Evolutionary conservation across 2,329 filamentous ascomycete genomes (phyloP).

Genomic region (Sporothrix sp.): DNA sequence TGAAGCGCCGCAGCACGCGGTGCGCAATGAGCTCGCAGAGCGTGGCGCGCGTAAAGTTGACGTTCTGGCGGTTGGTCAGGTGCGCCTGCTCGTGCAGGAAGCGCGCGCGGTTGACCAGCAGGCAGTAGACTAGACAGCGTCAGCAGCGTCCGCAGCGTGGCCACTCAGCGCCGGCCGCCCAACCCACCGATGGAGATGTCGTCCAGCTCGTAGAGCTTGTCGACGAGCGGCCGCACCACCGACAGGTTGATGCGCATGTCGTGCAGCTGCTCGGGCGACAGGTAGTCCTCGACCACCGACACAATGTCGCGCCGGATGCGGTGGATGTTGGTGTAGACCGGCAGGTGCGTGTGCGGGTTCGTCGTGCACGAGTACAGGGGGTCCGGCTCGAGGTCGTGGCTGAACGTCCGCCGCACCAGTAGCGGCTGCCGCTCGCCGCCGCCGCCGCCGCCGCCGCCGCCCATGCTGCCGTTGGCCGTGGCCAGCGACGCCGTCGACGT

Average conservation of each 20-base stretch:
- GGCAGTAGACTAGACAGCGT: constrained; percentile 54
- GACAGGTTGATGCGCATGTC: constrained; percentile 74
- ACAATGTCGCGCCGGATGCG: constrained; percentile 55
- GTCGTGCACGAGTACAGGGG: constrained; percentile 43
- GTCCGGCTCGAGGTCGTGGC: constrained; percentile 29
- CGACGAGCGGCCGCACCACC: constrained; percentile 72
- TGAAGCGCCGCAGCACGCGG: constrained; percentile 66
- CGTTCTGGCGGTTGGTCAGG: constrained; percentile 68
- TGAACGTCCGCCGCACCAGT: constrained; percentile 26
- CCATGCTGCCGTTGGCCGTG: background rate
- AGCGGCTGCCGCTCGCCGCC: constrained; percentile 16
- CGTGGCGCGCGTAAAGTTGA: constrained; percentile 66
- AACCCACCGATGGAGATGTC: constrained; percentile 63
- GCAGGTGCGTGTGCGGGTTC: constrained; percentile 52
- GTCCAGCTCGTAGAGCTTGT: constrained; percentile 67
- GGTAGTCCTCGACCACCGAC: constrained; percentile 51
- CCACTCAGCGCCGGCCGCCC: too few relatives aligned
- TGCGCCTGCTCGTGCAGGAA: constrained; percentile 71
- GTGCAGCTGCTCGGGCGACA: constrained; percentile 65
- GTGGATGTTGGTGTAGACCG: constrained; percentile 71
- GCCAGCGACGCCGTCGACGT: background rate
- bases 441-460: too few relatives aligned
- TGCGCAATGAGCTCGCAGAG: constrained; percentile 74
- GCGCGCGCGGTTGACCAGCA: constrained; percentile 71
- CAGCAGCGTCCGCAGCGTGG: background rate